phyloP scores from a whole-genome alignment of 2,329 filamentous ascomycete genomes.

The Diaporthe helianthi region DNA sequence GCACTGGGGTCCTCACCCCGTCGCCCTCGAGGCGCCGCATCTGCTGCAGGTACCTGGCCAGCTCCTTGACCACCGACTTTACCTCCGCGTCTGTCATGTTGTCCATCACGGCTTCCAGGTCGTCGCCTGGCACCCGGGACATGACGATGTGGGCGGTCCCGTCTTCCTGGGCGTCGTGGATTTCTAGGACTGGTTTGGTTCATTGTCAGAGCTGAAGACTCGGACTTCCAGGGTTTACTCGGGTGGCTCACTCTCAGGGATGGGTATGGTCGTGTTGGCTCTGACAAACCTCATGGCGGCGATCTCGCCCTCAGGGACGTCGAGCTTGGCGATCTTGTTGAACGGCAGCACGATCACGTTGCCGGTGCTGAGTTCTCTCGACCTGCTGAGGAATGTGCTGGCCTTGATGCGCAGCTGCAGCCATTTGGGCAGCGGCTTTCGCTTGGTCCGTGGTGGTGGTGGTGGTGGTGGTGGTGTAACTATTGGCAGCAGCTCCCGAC shows the following conservation, averaged over 20 bases:
- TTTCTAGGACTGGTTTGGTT: conserved; percentile 28
- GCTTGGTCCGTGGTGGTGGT: too few relatives aligned
- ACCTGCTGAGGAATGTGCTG: neutral
- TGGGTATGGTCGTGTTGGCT: conserved; percentile 44
- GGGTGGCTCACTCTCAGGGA: conserved; percentile 38
- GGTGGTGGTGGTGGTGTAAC: too few relatives aligned
- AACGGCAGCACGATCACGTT: conserved; percentile 20
- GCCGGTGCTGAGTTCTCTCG: too few relatives aligned
- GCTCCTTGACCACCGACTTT: neutral
- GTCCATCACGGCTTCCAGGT: neutral
- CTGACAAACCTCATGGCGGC: conserved; percentile 46
- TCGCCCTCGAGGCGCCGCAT: conserved; percentile 1
- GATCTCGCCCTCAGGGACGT: conserved; percentile 44
- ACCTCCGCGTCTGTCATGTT: conserved; percentile 1
- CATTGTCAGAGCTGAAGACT: too few relatives aligned
- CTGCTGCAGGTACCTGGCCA: conserved; percentile 19
- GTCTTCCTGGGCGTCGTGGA: neutral
- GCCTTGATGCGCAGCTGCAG: conserved; percentile 1
- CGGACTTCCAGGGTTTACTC: too few relatives aligned
- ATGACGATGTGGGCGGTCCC: conserved; percentile 25
- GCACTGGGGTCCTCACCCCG: neutral
- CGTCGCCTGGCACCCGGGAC: conserved; percentile 4
- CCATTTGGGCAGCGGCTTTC: neutral
- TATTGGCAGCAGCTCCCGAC: too few relatives aligned
- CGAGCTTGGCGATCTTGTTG: conserved; percentile 20